Evolutionary conservation across 1,139 yeast genomes (phyloP), one percentile per base, ranked within the genome.

Genomic region (Yamadazyma triangularis): DNA sequence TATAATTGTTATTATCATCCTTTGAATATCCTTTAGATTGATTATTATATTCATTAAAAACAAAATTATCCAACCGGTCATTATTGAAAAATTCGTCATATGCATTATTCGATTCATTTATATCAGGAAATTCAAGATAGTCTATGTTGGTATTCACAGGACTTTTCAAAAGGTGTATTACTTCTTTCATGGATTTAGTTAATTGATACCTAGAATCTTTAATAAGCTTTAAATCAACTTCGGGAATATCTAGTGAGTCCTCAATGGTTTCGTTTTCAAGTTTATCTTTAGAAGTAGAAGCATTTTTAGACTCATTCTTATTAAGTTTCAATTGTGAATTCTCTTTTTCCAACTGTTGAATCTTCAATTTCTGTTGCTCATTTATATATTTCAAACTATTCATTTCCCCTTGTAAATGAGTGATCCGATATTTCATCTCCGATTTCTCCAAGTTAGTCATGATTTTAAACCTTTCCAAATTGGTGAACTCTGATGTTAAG

Each of bases 401-500:
- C 23, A 76, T 47, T 42, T 76, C 80, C 22, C 79, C 73, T 40
- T 74, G 79, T 26, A 76, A 49, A 38, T 73, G 74, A 26, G 71
- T 61, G 33, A 77, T 73, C 39, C 66, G 64, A 47, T 70, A 62
- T 45, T 73, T 73, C 72, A 76, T 68, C 34, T 77, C 79, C 7
- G 75, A 64, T 36, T 68, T 69, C 45, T 77, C 82, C 42, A 77
- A 54, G 45, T 72, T 76, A 37, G 73, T 66, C 56, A 73, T 60
- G 50, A 77, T 73, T 45, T 75, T 70, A 51, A 66, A 75, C 34
- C 78, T 55, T 45, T 77, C 83, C 39, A 75, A 61, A 36, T 71
- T 68, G 19, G 82, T 74, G 53, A 76, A 77, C 42, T 77, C 82
- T 8, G 73, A 64, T 21, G 79, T 78, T 32, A 77, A 56, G 45